Base-by-base conservation (phyloP, 768 basidiomycete genomes). In the Tylopilus sp. region DNA sequence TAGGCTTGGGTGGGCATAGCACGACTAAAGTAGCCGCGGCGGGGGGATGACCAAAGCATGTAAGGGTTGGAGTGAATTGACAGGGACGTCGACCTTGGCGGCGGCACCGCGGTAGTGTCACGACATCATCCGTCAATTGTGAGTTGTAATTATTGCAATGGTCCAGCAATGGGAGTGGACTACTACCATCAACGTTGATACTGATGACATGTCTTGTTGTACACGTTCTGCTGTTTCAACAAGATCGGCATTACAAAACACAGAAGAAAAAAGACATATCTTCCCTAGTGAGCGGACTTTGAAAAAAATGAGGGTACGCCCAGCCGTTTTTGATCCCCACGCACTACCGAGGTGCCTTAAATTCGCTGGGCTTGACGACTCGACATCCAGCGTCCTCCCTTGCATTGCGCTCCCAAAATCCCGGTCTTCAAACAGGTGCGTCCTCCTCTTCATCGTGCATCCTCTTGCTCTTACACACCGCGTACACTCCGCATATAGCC, bases 281-380 rank as follows among this genome's bases (percentile, higher is more conserved):
- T 6, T 31, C 31, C 21, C 22, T 25, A 35, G 28, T 33, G 17
- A 13, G 47, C 67, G 70, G 70, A 70, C 62, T 65, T 69, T 68
- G 48, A 70, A 70, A 69, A 66, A 49, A 66, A 64, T 20, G 51
- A 61, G 67, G 70, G 65, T 59, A 66, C 59, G 60, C 63, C 61
- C 60, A 64, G 58, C 52, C 53, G 55, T 66, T 71, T 70, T 71
- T 65, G 66, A 66, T 70, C 55, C 61, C 70, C 70, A 70, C 70
- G 66, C 63, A 63, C 68, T 69, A 68, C 64, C 68, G 68, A 69
- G 66, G 68, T 69, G 64, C 70, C 69, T 71, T 69, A 69, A 71
- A 70, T 71, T 70, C 70, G 60, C 58, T 60, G 70, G 57, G 64
- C 69, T 40, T 63, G 52, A 51, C 63, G 50, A 59, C 71, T 58